A percentile compares a stretch with the other conserved stretches of the same genome.
Evolutionary conservation across 805 yeast genomes (phyloP).

Genomic region (Candida tallmaniae): DNA sequence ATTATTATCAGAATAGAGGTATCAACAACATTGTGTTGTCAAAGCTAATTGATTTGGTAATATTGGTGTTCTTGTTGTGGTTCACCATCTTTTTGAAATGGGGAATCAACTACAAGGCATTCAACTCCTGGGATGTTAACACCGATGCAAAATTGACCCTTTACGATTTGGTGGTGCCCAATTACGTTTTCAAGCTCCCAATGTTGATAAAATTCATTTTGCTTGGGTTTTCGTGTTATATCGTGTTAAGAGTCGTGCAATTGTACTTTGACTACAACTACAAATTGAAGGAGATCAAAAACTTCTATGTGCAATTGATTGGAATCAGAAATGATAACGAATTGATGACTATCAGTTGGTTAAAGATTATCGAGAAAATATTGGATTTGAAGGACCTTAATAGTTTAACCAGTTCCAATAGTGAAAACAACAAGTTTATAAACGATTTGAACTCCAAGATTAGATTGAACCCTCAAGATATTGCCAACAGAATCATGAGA

Average conservation of each 20-base stretch:
- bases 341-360: slow-evolving; percentile 92
- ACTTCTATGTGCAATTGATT: slow-evolving; percentile 70
- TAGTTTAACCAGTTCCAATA: slow-evolving; percentile 45
- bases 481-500: slow-evolving; percentile 94
- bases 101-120: slow-evolving; percentile 63
- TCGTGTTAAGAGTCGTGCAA: slow-evolving; percentile 49
- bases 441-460: slow-evolving; percentile 65
- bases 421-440: slow-evolving; percentile 7
- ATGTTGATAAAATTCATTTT: slow-evolving; percentile 51
- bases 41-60: slow-evolving; percentile 61
- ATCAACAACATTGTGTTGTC: slow-evolving; percentile 69
- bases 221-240: slow-evolving; percentile 55
- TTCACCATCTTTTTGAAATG: slow-evolving; percentile 75
- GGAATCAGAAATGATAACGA: slow-evolving; percentile 69
- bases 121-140: slow-evolving; percentile 22
- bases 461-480: slow-evolving; percentile 84
- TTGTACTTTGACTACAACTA: slow-evolving; percentile 54
- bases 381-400: slow-evolving; percentile 76
- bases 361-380: slow-evolving; percentile 70
- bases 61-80: slow-evolving; percentile 73
- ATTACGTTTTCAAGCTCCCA: slow-evolving; percentile 45
- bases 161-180: slow-evolving; percentile 27
- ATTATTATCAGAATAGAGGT: slow-evolving; percentile 84
- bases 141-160: slow-evolving; percentile 17
- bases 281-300: slow-evolving; percentile 66